Base-by-base conservation (phyloP, 371 early-diverging fungal species). In the Actinomortierella ambigua region DNA sequence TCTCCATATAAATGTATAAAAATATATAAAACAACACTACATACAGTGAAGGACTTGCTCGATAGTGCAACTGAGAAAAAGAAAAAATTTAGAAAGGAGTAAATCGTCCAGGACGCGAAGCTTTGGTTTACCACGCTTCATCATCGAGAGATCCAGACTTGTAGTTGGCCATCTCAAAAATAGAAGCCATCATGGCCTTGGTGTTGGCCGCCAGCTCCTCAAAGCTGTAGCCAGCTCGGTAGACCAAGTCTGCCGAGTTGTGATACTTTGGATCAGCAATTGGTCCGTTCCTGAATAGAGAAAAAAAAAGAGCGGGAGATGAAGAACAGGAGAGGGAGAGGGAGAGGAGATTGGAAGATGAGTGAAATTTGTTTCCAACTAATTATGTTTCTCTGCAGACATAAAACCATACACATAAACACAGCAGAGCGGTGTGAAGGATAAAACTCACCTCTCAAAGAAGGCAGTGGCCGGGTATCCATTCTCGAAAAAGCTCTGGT, bases 221-320 rank as follows among this genome's bases (percentile, higher is more conserved):
- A 50, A 68, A 73, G 55, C 77, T 77, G 63, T 79, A 79, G 15
- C 79, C 79, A 14, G 53, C 51, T 11, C 79, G 57, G 65, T 69
- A 57, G 18, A 66, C 77, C 49, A 77, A 61, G 43, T 79, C 79
- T 27, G 66, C 69, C 53, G 73, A 67, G 61, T 79, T 77, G 64
- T 77, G 79, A 53, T 77, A 79, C 56, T 61, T 75, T 57, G 79
- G 79, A 47, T 79, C 79, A 1, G 66, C 75, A 55, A 77, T 79
- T 1, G 77, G 77, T 28, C 79, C 79, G 24, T 77, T 77, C 51
- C 77, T 51, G 23, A 43, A 18, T 43, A 18, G 17, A 18, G 44
- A 18, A n/a, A 39, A 27, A 14, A 61, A 56, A 51, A n/a, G 51
- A 50, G 51, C 17, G 20, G 15, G 1, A 51, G n/a, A 51, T 51